phyloP scores from a whole-genome alignment of 73 alveolate species.

The Paramecium primaurelia region DNA sequence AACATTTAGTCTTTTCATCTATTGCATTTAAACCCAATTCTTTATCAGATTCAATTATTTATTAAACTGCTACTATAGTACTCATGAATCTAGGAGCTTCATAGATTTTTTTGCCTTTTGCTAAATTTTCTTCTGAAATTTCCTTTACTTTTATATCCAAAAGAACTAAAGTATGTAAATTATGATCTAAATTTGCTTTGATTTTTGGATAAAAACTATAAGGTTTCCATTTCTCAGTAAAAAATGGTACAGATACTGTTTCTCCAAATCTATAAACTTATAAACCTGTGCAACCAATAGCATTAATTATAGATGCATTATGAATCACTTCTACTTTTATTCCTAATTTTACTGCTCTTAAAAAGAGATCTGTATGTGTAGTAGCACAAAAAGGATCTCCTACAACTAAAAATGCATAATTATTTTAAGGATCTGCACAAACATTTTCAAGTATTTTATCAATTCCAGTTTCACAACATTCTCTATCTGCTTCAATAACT shows the following conservation, averaged over 20 bases:
- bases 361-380: slow-evolving; percentile 97
- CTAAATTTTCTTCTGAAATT: slow-evolving; percentile 88
- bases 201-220: slow-evolving; percentile 97
- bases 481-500: slow-evolving; percentile 97
- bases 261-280: slow-evolving; percentile 98
- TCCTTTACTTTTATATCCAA: slow-evolving; percentile 99
- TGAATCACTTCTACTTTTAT: slow-evolving; percentile 95
- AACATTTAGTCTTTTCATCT: slow-evolving; percentile 73
- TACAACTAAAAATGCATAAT: slow-evolving; percentile 94
- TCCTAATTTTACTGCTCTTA: slow-evolving; percentile 93
- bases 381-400: slow-evolving; percentile 99
- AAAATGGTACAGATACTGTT: slow-evolving; percentile 99
- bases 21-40: slow-evolving; percentile 66
- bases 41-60: slow-evolving; percentile 92
- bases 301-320: slow-evolving; percentile 97
- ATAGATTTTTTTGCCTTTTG: slow-evolving; percentile 84
- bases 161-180: slow-evolving; percentile 95
- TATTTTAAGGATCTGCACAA: slow-evolving; percentile 68
- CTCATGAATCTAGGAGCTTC: slow-evolving; percentile 98
- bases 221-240: slow-evolving; percentile 99
- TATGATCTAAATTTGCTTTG: slow-evolving; percentile 81
- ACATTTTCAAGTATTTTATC: slow-evolving; percentile 91
- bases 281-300: slow-evolving; percentile 97
- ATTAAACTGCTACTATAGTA: slow-evolving; percentile 79
- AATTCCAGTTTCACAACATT: slow-evolving; percentile 96